Base-by-base conservation (phyloP, 768 basidiomycete species). In the Rhizopogon vesiculosus region DNA sequence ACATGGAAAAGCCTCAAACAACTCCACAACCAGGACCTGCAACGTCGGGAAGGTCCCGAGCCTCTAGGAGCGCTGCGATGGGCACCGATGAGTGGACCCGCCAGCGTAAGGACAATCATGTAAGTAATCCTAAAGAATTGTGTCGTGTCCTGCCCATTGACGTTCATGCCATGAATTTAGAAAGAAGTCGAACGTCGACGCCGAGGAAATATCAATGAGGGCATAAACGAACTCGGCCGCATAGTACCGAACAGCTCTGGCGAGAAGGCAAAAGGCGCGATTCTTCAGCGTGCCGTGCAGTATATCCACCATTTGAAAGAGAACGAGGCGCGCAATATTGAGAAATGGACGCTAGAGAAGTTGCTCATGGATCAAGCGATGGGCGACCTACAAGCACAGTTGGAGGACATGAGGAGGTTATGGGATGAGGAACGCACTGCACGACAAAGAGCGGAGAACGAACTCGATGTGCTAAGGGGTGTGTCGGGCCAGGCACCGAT, bases 121-220 rank as follows among this genome's bases (percentile, higher is more conserved):
- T 87, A 64, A 33, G 85, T 75, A 0, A 8, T 18, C n/a, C 50
- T 31, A 39, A 19, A 41, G 25, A 38, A 9, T 22, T 5, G 2
- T 25, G 3, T 5, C 16, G 2, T 38, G 7, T 12, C 49, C 9
- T 42, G 41, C 6, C 33, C 51, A 33, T 33, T 10, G 50, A 6
- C 18, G 9, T 49, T 62, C n/a, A 60, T 28, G 16, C 41, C 25
- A 13, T 38, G 6, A 33, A 8, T 3, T 51, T 74, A 98, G 95
- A 98, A 98, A 91, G 94, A 98, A 74, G 94, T 98, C 12, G 96
- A 99, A 70, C 89, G 96, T 52, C 84, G 93, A 39, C 87, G 96
- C 52, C 80, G 96, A 45, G 94, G 94, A 16, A 93, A 93, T 62
- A 98, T 99, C 73, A 97, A 96, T 72, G 90, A 95, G 59, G 95